A percentile compares a stretch with the other conserved stretches of the same genome.
phyloP scores from a whole-genome alignment of 1,284 basidiomycete genomes.

The Gymnopus androsaceus region DNA sequence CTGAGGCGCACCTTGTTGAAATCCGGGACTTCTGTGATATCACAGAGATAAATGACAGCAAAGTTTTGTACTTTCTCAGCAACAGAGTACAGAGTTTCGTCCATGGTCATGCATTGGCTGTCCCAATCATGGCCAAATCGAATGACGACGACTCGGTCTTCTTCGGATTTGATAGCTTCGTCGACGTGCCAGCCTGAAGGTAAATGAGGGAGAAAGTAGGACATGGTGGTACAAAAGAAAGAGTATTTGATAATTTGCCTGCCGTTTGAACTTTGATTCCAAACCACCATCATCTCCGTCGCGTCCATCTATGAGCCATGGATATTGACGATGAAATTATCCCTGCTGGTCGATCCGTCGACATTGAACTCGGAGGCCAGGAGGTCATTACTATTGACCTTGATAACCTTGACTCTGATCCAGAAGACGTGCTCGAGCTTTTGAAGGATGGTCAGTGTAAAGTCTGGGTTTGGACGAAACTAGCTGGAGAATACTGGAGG shows the following conservation, averaged over 20 bases:
- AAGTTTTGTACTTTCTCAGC: slow-evolving; percentile 98
- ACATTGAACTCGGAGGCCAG: slow-evolving; percentile 76
- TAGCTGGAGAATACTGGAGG: slow-evolving; percentile 79
- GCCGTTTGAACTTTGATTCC: neutral
- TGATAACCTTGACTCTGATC: slow-evolving; percentile 72
- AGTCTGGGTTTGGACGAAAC: slow-evolving; percentile 73
- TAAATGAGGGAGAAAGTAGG: slow-evolving; percentile 88
- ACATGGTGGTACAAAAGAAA: slow-evolving; percentile 47
- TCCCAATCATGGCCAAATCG: slow-evolving; percentile 98
- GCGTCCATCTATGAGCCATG: slow-evolving; percentile 1
- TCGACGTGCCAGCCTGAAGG: slow-evolving; percentile 98
- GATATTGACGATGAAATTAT: slow-evolving; percentile 13
- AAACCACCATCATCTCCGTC: neutral
- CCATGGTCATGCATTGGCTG: slow-evolving; percentile 97
- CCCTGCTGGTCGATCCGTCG: slow-evolving; percentile 36
- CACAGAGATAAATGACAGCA: slow-evolving; percentile 93
- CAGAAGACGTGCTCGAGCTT: slow-evolving; percentile 72
- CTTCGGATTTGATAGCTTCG: slow-evolving; percentile 97
- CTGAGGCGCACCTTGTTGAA: slow-evolving; percentile 86
- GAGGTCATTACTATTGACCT: slow-evolving; percentile 81
- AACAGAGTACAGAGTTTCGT: slow-evolving; percentile 92
- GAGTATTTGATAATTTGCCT: neutral
- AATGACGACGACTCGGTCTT: slow-evolving; percentile 93
- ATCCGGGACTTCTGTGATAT: slow-evolving; percentile 97
- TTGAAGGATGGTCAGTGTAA: slow-evolving; percentile 69